These are phyloP conservation scores for Alternaria tenuissima DNA, from an alignment of 2,329 filamentous ascomycete species.

Conservation along the genomic window DNA sequence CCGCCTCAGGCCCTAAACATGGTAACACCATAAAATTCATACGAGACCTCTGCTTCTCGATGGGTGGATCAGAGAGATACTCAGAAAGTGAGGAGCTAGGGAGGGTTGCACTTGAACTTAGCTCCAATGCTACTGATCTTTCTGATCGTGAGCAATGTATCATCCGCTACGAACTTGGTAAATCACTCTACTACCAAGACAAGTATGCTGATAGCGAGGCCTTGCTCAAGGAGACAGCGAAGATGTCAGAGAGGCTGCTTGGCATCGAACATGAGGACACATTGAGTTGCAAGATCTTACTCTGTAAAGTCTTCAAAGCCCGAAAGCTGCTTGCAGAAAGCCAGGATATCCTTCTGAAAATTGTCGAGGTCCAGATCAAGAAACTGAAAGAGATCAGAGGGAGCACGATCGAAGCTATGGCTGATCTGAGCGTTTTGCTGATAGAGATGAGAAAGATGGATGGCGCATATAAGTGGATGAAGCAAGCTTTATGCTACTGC, in stretches of 20 bases:
- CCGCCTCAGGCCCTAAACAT: too few species aligned
- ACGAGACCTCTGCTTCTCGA: too few species aligned
- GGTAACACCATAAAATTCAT: too few species aligned
- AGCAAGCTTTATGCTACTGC: not conserved
- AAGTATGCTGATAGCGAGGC: not conserved
- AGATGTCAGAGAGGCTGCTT: not conserved
- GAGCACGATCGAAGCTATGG: fast-evolving
- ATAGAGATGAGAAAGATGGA: not conserved
- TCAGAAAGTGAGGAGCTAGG: too few species aligned
- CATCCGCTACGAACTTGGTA: not conserved
- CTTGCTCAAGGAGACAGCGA: not conserved
- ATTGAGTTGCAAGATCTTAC: fast-evolving
- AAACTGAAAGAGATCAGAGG: not conserved
- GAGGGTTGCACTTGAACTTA: too few species aligned
- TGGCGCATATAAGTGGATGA: not conserved
- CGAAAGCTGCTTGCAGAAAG: not conserved
- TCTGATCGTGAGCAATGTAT: not conserved
- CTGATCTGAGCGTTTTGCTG: not conserved
- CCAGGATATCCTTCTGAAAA: not conserved
- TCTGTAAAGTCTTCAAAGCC: fast-evolving
- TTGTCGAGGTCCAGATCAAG: not conserved
- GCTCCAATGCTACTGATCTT: fast-evolving
- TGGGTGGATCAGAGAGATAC: too few species aligned
- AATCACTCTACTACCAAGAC: fast-evolving
- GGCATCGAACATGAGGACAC: fast-evolving